These are phyloP conservation scores for Xylaria sp. DNA, from an alignment of 2,329 filamentous ascomycete species.

Conservation along the genomic window DNA sequence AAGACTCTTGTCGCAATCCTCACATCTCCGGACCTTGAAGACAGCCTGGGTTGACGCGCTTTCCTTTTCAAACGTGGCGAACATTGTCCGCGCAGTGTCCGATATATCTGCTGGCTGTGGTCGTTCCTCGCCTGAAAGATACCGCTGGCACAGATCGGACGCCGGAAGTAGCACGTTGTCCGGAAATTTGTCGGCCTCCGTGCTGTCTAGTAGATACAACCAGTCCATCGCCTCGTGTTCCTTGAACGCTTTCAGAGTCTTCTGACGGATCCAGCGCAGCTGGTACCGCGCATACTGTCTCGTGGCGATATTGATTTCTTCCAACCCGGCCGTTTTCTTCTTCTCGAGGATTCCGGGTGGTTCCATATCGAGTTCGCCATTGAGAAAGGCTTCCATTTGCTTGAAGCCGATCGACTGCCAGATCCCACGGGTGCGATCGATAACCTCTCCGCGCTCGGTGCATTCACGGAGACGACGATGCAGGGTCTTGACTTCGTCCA, in stretches of 20 bases:
- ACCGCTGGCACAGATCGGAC: slow-evolving; percentile 67
- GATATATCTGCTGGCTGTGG: slow-evolving; percentile 63
- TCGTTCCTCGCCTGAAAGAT: slow-evolving; percentile 68
- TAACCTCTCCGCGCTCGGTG: slow-evolving; percentile 57
- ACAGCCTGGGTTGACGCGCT: slow-evolving; percentile 61
- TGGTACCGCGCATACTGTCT: slow-evolving; percentile 89
- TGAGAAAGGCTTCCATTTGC: slow-evolving; percentile 81
- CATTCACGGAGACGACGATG: slow-evolving; percentile 53
- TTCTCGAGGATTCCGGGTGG: slow-evolving; percentile 59
- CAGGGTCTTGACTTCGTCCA: slow-evolving; percentile 61
- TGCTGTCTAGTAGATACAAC: slow-evolving; percentile 85
- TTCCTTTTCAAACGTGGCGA: slow-evolving; percentile 69
- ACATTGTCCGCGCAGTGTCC: slow-evolving; percentile 60
- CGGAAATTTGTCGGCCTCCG: slow-evolving; percentile 71
- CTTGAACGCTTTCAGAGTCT: slow-evolving; percentile 76
- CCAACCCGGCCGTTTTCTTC: slow-evolving; percentile 70
- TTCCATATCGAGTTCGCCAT: slow-evolving; percentile 53
- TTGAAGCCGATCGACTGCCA: slow-evolving; percentile 98
- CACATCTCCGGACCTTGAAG: slow-evolving; percentile 67
- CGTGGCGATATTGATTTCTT: slow-evolving; percentile 83
- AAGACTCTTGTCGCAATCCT: slow-evolving; percentile 74
- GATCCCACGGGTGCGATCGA: slow-evolving; percentile 85
- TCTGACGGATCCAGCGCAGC: slow-evolving; percentile 85
- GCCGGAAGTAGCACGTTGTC: slow-evolving; percentile 74
- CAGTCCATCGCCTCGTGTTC: slow-evolving; percentile 64